phyloP scores from a whole-genome alignment of 352 stramenopile genomes.

The Globisporangium irregulare region DNA sequence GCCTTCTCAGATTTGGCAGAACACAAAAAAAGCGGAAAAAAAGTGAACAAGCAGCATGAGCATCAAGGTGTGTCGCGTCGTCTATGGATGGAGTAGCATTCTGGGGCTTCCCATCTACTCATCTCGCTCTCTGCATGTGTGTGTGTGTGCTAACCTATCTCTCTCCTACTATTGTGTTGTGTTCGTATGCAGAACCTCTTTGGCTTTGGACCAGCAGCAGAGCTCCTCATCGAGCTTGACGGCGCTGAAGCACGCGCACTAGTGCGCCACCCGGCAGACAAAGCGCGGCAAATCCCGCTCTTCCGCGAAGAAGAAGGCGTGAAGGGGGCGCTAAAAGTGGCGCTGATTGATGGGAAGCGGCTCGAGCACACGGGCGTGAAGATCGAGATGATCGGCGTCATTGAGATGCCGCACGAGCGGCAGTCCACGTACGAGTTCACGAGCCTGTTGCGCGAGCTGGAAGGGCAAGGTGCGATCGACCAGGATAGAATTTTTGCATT shows the following conservation, averaged over 20 bases:
- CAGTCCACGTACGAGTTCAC: slow-evolving; percentile 91
- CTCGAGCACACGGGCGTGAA: slow-evolving; percentile 96
- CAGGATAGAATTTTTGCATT: slow-evolving; percentile 82
- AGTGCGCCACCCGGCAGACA: slow-evolving; percentile 24
- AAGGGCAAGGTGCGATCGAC: slow-evolving; percentile 70
- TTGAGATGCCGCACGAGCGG: slow-evolving; percentile 87
- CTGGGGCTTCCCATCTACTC: neutral
- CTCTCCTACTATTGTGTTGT: neutral
- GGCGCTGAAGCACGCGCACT: slow-evolving; percentile 12
- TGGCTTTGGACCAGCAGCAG: slow-evolving; percentile 17
- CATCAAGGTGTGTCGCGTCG: slow-evolving; percentile 11
- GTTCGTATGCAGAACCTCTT: slow-evolving; percentile 12
- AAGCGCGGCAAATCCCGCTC: slow-evolving; percentile 43
- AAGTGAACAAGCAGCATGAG: slow-evolving; percentile 4
- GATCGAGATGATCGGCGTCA: slow-evolving; percentile 94
- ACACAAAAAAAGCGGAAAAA: neutral
- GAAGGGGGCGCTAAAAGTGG: slow-evolving; percentile 59
- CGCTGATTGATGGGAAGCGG: slow-evolving; percentile 85
- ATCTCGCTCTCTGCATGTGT: neutral
- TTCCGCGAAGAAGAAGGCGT: slow-evolving; percentile 58
- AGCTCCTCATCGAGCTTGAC: slow-evolving; percentile 19
- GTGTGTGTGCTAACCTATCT: neutral
- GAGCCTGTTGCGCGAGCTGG: slow-evolving; percentile 87
- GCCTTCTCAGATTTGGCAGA: neutral
- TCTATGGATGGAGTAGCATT: no score